Evolutionary conservation across 2,329 filamentous ascomycete genomes (phyloP).

Genomic region (Calonectria naviculata): DNA sequence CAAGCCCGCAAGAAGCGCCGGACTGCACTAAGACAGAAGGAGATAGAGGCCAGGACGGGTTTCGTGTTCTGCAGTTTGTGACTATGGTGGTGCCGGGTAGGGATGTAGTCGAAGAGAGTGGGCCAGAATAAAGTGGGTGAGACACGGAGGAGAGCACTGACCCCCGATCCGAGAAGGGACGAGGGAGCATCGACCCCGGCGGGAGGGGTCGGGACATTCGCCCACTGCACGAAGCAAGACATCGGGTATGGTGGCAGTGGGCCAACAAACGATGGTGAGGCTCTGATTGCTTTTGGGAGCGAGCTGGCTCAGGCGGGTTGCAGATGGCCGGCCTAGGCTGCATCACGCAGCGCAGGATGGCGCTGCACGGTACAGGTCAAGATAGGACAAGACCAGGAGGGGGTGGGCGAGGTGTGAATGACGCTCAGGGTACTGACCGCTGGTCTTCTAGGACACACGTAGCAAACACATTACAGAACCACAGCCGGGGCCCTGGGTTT

Average conservation of each 20-base stretch:
- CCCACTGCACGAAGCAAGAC: constrained; percentile 15
- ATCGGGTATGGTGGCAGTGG: constrained; percentile 23
- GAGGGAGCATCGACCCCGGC: background rate
- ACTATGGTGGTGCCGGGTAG: background rate
- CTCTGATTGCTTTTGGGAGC: constrained; percentile 7
- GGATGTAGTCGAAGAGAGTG: background rate
- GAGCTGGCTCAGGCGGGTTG: background rate
- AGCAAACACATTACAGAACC: constrained; percentile 9
- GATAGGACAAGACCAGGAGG: background rate
- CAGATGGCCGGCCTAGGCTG: background rate
- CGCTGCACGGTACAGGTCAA: background rate
- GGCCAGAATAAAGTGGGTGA: background rate
- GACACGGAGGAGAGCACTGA: background rate
- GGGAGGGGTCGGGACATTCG: background rate
- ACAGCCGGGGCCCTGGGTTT: constrained; percentile 16
- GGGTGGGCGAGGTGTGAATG: background rate
- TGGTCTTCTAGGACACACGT: background rate
- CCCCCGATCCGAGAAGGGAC: background rate
- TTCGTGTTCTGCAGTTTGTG: background rate
- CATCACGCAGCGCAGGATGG: background rate
- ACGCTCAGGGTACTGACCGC: background rate
- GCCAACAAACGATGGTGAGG: background rate
- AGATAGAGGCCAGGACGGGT: background rate
- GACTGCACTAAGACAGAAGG: background rate
- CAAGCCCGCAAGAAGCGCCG: background rate